Evolutionary conservation across 73 alveolate genomes (phyloP), one percentile per base, ranked within the genome.

Genomic region (Urostyla sp.): DNA sequence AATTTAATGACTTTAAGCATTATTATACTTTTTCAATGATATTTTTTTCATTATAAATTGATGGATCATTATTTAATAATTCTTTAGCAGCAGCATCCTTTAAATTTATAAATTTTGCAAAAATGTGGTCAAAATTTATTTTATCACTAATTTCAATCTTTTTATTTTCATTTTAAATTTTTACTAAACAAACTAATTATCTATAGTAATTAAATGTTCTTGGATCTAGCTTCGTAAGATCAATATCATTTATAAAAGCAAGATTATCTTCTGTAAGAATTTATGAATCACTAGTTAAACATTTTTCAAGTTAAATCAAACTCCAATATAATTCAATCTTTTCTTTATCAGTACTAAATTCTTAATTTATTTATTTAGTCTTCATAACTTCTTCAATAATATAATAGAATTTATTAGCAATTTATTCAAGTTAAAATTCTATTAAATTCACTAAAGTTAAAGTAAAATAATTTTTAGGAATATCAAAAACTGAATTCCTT

Each of bases 391-490:
- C 85, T 36, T 52, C 15, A 0, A 73, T 50, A 24, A 73, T 73
- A 34, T 35, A 51, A 1, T 52, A 45, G 53, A 73, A 73, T 51
- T 52, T 73, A 3, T 53, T 73, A 3, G 85, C 85, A 0, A 73
- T 48, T 23, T 50, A 57, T 18, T 50, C 75, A 35, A 52, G 46
- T 34, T 73, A 35, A 30, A 21, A 73, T 35, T 73, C 85, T 35
- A 73, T 37, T 36, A 73, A 20, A 51, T 73, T 73, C 44, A 60
- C 11, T 5, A 73, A 30, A 31, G 85, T 73, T 1, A 11, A 7
- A 21, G 85, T 44, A 32, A 73, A 73, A 24, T 73, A 13, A n/a
- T 73, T 74, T 30, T 73, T 73, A 16, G 85, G 85, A 3, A 73
- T 53, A 53, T 73, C 74, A 35, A 52, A 73, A 32, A 73, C 40